A percentile compares a stretch with the other conserved stretches of the same genome.
These are phyloP conservation scores for Echeveria elegans DNA, from an alignment of 164 flowering plant genomes.

Conservation along the genomic window DNA sequence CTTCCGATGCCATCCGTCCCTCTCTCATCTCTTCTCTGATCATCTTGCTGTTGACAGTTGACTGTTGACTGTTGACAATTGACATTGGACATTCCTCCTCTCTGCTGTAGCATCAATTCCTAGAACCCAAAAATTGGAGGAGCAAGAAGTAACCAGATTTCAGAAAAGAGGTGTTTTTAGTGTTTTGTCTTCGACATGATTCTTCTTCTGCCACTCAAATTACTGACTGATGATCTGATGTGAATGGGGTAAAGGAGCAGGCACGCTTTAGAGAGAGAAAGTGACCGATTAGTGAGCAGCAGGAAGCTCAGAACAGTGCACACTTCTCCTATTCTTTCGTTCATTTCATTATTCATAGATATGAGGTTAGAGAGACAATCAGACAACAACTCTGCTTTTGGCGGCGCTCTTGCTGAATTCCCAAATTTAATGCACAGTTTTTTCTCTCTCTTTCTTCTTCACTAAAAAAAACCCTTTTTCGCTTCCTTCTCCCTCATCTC, in stretches of 20 bases:
- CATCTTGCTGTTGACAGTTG: neutral
- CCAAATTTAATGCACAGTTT: neutral
- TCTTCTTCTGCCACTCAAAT: neutral
- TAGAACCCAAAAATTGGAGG: neutral
- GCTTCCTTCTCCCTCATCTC: no score
- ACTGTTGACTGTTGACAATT: neutral
- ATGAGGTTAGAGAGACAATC: neutral
- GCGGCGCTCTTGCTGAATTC: conserved; percentile 6
- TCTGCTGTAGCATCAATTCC: neutral
- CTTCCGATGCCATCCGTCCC: neutral
- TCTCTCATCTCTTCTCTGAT: neutral
- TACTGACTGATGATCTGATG: conserved; percentile 3
- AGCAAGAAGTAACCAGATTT: no score
- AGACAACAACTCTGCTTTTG: conserved; percentile 8
- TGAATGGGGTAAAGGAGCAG: neutral
- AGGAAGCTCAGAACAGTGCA: neutral
- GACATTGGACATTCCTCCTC: conserved; percentile 1
- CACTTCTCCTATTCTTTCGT: neutral
- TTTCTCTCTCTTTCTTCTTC: neutral
- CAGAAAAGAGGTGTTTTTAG: no score
- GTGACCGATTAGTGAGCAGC: neutral
- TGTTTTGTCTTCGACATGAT: conserved; percentile 6
- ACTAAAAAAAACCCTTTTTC: neutral
- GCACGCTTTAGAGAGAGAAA: conserved; percentile 6
- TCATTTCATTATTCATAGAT: neutral